Conservation (phyloP, 768 basidiomycete genomes). For the Xanthoconium purpureum region DNA sequence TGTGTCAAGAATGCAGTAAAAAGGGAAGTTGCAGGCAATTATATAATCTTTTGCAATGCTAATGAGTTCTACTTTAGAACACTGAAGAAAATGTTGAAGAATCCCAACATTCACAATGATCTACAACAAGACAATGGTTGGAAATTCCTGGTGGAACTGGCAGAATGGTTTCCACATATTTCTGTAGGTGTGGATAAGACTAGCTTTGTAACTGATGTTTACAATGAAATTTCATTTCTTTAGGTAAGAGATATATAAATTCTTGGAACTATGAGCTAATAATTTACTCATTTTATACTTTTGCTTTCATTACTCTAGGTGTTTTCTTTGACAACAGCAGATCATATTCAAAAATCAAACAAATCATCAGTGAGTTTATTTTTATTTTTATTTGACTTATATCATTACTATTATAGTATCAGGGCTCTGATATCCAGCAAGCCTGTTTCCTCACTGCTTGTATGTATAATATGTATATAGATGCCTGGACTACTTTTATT, state of each 20-base stretch:
- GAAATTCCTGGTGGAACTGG: background rate
- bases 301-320: no score
- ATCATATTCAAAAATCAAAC: no score
- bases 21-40: background rate
- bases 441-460: background rate
- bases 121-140: background rate
- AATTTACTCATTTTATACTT: background rate
- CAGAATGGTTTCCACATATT: background rate
- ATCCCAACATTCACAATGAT: background rate
- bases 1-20: background rate
- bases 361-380: no score
- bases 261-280: background rate
- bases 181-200: background rate
- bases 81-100: background rate
- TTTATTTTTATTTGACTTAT: no score
- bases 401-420: background rate
- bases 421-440: background rate
- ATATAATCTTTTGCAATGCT: background rate
- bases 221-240: background rate
- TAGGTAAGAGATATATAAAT: background rate
- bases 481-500: background rate
- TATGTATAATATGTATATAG: background rate
- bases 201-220: background rate
- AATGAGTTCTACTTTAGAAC: background rate
- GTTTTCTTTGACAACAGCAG: no score